Evolutionary conservation across 176 grass and related monocot species (phyloP), one percentile per base, ranked within the genome.

Genomic region (Bothriochloa decipiens): DNA sequence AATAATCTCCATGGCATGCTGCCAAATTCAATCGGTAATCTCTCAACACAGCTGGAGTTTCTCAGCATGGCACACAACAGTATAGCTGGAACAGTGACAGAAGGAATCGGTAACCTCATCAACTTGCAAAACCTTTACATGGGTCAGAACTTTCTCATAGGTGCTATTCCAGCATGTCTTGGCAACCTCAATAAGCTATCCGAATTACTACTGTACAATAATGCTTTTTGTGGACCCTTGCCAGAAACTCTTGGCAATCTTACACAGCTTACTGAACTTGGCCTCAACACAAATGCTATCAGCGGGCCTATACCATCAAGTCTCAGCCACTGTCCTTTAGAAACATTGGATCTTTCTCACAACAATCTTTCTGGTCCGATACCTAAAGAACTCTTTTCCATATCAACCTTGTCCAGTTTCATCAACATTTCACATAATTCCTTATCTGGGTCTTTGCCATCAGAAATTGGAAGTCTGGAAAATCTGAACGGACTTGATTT

Each of bases 341-440:
- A 67, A 46, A 2, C 1, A 7, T 29, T 90, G 61, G 70, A 85
- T 79, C 75, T 93, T 75, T 90, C 88, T 45, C n/a, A 77, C 29
- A 91, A 88, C 77, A 88, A 75, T 62, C 47, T 75, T 32, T 32
- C 61, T 0, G 68, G 85, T 39, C 13, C n/a, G 5, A 84, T 80
- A 71, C 86, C 92, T 5, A 86, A 86, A 79, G 78, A 93, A 67
- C 39, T 86, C 8, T 88, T 90, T 55, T 74, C 57, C 0, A 79
- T 88, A 58, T 36, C 41, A 27, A 83, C 85, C 12, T 25, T 88
- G 29, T 86, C 85, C 6, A n/a, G 6, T 49, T 74, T n/a, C 27
- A 50, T 94, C 67, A 1, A 18, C 50, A 75, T 94, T 72, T 74
- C 75, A 12, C 68, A 91, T 11, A 94, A 94, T 83, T 64, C 68